phyloP scores from a whole-genome alignment of 192 early-diverging fungal genomes.

The Powellomyces hirtus region DNA sequence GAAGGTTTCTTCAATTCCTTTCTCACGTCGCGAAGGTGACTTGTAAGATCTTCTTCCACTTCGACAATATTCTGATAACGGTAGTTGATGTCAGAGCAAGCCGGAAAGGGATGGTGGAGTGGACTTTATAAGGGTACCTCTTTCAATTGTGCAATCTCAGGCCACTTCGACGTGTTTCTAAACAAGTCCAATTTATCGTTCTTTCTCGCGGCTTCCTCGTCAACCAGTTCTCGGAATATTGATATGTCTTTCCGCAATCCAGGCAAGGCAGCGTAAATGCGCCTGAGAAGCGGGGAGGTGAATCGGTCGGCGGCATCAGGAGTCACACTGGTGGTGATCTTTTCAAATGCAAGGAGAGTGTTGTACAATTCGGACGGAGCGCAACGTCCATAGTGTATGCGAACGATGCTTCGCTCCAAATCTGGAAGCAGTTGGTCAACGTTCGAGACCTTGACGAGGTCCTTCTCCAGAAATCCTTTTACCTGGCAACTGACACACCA shows the following conservation, averaged over 20 bases:
- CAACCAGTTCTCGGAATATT: constrained; percentile 42
- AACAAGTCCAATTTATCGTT: constrained; percentile 62
- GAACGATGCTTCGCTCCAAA: constrained; percentile 62
- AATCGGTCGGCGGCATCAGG: constrained; percentile 12
- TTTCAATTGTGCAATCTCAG: constrained; percentile 16
- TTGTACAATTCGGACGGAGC: constrained; percentile 60
- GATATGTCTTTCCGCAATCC: constrained; percentile 32
- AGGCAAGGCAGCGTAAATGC: constrained; percentile 40
- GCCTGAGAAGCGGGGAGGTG: constrained; percentile 30
- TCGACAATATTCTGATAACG: constrained; percentile 50
- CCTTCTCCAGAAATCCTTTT: too few species aligned
- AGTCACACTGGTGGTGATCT: constrained; percentile 33
- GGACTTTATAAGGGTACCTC: constrained; percentile 18
- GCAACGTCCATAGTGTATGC: constrained; percentile 64
- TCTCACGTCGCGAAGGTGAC: constrained; percentile 50
- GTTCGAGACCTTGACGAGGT: background rate
- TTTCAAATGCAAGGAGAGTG: constrained; percentile 48
- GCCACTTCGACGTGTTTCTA: constrained; percentile 14
- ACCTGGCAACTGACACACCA: constrained; percentile 43
- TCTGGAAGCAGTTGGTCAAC: too few species aligned
- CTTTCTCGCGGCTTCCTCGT: constrained; percentile 43
- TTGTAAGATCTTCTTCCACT: constrained; percentile 58
- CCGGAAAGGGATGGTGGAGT: background rate
- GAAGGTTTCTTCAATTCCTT: constrained; percentile 41
- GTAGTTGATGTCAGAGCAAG: too few species aligned